Conservation (phyloP, 2,329 filamentous ascomycete species). For the Chaetomium sp. region DNA sequence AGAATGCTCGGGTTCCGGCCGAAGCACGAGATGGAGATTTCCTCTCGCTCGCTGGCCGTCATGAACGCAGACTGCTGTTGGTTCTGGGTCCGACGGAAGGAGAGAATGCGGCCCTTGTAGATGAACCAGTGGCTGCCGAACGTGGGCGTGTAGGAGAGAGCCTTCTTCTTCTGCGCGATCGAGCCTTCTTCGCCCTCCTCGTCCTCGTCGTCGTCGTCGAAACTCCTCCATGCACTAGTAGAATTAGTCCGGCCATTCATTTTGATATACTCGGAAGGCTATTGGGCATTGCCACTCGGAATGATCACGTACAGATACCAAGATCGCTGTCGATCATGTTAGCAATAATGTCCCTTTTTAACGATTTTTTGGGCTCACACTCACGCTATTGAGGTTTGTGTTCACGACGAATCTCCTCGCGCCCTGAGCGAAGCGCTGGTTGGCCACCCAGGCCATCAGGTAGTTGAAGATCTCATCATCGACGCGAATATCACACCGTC, state of each 20-base stretch:
- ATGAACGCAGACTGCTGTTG: slow-evolving; percentile 46
- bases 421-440: slow-evolving; percentile 61
- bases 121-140: slow-evolving; percentile 70
- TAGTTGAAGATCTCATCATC: slow-evolving; percentile 76
- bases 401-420: slow-evolving; percentile 67
- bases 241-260: slow-evolving; percentile 36
- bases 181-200: slow-evolving; percentile 48
- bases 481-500: slow-evolving; percentile 57
- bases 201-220: slow-evolving; percentile 49
- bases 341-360: background rate
- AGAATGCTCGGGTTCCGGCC: slow-evolving; percentile 62
- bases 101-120: slow-evolving; percentile 60
- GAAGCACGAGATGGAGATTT: slow-evolving; percentile 62
- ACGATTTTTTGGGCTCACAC: slow-evolving; percentile 43
- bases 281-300: background rate
- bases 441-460: slow-evolving; percentile 68
- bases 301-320: slow-evolving; percentile 12
- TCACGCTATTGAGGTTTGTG: slow-evolving; percentile 42
- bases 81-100: slow-evolving; percentile 58
- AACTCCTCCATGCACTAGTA: slow-evolving; percentile 44
- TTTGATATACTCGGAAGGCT: background rate
- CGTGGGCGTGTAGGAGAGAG: slow-evolving; percentile 65
- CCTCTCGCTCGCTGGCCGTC: slow-evolving; percentile 56
- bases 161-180: slow-evolving; percentile 48
- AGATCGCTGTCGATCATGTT: slow-evolving; percentile 4